Conservation (phyloP, 441 rosid genomes). For the Hypseocharis bilobata region DNA sequence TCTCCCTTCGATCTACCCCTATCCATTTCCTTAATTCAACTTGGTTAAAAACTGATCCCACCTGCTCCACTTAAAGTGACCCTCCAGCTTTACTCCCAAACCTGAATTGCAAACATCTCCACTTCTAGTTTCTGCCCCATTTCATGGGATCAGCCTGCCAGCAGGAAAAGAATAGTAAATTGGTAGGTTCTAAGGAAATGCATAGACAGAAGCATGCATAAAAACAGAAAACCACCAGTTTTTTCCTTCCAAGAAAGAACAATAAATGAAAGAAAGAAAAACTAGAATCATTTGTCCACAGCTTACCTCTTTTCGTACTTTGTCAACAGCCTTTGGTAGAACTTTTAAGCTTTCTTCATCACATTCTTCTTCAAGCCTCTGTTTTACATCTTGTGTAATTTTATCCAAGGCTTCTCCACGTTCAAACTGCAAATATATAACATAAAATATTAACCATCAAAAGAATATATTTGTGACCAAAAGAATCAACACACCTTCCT, state of each 20-base stretch:
- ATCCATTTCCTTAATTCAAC: constrained; percentile 20
- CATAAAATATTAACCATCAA: constrained; percentile 11
- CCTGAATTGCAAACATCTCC: background rate
- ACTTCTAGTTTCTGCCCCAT: constrained; percentile 12
- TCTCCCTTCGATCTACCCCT: constrained; percentile 23
- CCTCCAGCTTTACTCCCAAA: no score
- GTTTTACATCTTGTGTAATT: constrained; percentile 59
- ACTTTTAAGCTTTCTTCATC: constrained; percentile 73
- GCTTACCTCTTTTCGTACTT: constrained; percentile 73
- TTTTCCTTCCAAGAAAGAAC: background rate
- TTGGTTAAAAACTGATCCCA: background rate
- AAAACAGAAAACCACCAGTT: background rate
- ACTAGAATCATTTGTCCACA: background rate
- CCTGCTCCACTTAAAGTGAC: background rate
- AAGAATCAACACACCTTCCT: background rate
- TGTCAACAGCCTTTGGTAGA: constrained; percentile 76
- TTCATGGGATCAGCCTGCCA: constrained; percentile 12
- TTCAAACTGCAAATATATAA: constrained; percentile 55
- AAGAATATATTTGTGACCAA: background rate
- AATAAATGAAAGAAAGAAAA: background rate
- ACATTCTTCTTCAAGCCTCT: constrained; percentile 63
- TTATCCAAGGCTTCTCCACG: constrained; percentile 91
- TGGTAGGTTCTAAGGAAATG: background rate
- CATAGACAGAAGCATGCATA: background rate
- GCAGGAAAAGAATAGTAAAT: background rate